Conservation (phyloP, 2,329 filamentous ascomycete genomes). For the Basipetospora chlamydospora region DNA sequence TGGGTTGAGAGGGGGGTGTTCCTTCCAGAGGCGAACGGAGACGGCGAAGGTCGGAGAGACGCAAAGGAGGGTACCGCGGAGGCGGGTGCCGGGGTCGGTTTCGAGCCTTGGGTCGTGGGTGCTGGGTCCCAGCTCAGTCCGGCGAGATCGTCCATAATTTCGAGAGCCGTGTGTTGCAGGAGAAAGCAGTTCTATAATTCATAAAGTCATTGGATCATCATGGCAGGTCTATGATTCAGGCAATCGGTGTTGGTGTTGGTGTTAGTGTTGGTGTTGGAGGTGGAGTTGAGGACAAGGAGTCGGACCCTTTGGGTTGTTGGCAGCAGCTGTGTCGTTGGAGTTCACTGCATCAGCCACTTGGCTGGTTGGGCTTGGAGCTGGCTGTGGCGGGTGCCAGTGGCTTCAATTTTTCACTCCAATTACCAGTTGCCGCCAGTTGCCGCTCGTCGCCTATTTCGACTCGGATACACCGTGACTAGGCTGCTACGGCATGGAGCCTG, state of each 20-base stretch:
- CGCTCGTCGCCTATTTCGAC: no score
- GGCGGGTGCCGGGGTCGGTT: conserved; percentile 24
- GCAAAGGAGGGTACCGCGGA: conserved; percentile 31
- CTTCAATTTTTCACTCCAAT: no score
- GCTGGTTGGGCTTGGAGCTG: no score
- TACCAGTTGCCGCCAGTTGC: no score
- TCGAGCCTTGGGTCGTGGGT: conserved; percentile 20
- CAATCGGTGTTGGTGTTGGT: background rate
- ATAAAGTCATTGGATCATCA: conserved; percentile 1
- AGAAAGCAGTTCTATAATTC: background rate
- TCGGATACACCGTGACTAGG: no score
- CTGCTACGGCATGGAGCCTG: no score
- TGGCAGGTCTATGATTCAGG: background rate
- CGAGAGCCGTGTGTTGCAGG: no score
- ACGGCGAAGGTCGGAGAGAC: conserved; percentile 39
- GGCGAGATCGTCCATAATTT: conserved; percentile 49
- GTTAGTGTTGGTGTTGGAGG: background rate
- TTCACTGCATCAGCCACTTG: no score
- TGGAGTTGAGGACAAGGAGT: no score
- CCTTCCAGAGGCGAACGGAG: conserved; percentile 38
- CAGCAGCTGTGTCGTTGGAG: no score
- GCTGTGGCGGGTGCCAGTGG: no score
- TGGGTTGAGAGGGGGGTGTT: conserved; percentile 42
- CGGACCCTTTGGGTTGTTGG: no score
- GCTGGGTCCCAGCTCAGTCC: conserved; percentile 42